Percentiles rank a stretch among this genome's conserved stretches.
phyloP scores from a whole-genome alignment of 2,329 filamentous ascomycete species.

The Ploettnerulaceae sp. region DNA sequence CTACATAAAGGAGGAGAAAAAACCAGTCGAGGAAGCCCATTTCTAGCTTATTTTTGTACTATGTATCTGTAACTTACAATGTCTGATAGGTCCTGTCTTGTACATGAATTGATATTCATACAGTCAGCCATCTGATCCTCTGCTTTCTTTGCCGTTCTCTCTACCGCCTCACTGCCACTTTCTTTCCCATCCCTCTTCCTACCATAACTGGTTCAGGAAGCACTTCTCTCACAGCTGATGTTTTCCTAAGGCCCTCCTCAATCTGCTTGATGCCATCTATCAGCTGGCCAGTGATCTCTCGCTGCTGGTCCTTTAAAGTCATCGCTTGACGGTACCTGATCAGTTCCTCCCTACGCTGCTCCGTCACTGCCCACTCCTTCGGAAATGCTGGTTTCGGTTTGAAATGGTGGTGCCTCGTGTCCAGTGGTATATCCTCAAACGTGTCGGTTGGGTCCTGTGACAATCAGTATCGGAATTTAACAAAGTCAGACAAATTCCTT shows the following conservation, averaged over 20 bases:
- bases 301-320: constrained; percentile 50
- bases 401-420: constrained; percentile 76
- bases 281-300: constrained; percentile 48
- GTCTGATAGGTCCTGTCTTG: too few species aligned
- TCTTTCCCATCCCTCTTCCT: constrained; percentile 22
- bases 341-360: constrained; percentile 61
- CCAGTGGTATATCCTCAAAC: constrained; percentile 85
- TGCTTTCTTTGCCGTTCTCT: too few species aligned
- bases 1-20: too few species aligned
- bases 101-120: constrained; percentile 8
- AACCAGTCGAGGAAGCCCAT: too few species aligned
- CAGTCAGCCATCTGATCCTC: neutral
- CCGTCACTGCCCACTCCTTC: constrained; percentile 73
- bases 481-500: constrained; percentile 19
- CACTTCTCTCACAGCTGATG: constrained; percentile 9
- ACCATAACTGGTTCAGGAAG: constrained; percentile 29
- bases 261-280: constrained; percentile 54
- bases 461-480: constrained; percentile 16
- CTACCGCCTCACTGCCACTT: constrained; percentile 24
- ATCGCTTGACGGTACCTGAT: constrained; percentile 52
- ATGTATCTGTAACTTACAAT: too few species aligned
- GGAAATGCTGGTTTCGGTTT: constrained; percentile 70
- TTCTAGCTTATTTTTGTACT: too few species aligned
- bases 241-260: constrained; percentile 35
- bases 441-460: constrained; percentile 65